These are phyloP conservation scores for Penicillium sp. DNA, from an alignment of 2,329 filamentous ascomycete species.

Conservation along the genomic window DNA sequence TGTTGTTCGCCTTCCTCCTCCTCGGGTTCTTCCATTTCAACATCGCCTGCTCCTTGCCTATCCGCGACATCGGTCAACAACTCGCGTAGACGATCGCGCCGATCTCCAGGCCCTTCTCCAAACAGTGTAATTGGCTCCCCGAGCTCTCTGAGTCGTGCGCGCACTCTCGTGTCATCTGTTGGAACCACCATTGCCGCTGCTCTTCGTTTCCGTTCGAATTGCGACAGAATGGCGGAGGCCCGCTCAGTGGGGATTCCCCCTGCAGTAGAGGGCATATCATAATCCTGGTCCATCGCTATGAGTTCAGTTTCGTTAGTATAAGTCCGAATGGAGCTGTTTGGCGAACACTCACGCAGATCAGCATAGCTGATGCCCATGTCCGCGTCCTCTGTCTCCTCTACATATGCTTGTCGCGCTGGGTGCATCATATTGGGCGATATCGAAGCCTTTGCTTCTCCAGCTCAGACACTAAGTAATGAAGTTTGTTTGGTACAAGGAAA, in stretches of 20 bases:
- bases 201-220: constrained; percentile 87
- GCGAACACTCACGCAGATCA: constrained; percentile 56
- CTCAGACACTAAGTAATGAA: neutral
- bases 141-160: constrained; percentile 72
- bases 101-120: constrained; percentile 79
- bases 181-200: constrained; percentile 87
- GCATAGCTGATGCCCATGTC: constrained; percentile 60
- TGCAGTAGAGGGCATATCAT: constrained; percentile 66
- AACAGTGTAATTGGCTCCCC: constrained; percentile 95
- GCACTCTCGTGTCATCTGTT: constrained; percentile 86
- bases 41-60: constrained; percentile 49
- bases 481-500: neutral
- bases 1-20: constrained; percentile 68
- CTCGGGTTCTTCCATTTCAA: constrained; percentile 51
- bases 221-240: constrained; percentile 76
- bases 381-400: constrained; percentile 70
- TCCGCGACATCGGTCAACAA: constrained; percentile 71
- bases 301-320: constrained; percentile 7
- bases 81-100: constrained; percentile 80
- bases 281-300: constrained; percentile 71
- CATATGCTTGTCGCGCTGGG: constrained; percentile 86
- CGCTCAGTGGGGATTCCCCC: constrained; percentile 72
- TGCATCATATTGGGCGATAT: constrained; percentile 58
- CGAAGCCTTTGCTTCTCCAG: constrained; percentile 15
- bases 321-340: neutral